A percentile compares a stretch with the other conserved stretches of the same genome.
phyloP scores from a whole-genome alignment of 164 flowering plant genomes.

The Houttuynia cordata region DNA sequence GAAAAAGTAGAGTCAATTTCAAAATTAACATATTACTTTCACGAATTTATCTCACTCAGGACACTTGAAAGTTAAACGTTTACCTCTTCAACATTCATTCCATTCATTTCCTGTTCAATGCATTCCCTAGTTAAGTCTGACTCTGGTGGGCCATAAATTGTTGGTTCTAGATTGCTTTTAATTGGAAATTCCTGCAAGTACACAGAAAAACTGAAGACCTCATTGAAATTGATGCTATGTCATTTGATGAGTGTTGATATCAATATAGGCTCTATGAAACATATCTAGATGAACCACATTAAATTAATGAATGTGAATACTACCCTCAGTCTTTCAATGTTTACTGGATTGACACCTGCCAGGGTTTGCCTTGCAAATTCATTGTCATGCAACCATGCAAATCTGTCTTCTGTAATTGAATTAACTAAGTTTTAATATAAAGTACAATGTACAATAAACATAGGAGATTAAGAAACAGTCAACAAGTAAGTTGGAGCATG shows the following conservation, averaged over 20 bases:
- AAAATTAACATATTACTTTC: too few relatives aligned
- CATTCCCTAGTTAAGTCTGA: conserved; percentile 65
- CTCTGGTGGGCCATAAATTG: conserved; percentile 67
- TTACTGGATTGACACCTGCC: conserved; percentile 90
- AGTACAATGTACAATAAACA: too few relatives aligned
- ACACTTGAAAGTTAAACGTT: background rate
- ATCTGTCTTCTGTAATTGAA: conserved; percentile 68
- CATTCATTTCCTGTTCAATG: conserved; percentile 52
- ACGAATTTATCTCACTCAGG: too few relatives aligned
- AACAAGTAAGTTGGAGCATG: background rate
- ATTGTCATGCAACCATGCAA: conserved; percentile 82
- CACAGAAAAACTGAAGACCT: background rate
- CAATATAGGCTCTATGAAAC: too few relatives aligned
- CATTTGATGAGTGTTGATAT: too few relatives aligned
- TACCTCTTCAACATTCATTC: conserved; percentile 77
- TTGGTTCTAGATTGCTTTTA: conserved; percentile 73
- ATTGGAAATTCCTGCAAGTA: conserved; percentile 70
- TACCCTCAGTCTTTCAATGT: conserved; percentile 73
- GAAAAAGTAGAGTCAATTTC: too few relatives aligned
- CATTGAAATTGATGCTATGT: background rate
- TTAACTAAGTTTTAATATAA: background rate
- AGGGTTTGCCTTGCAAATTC: conserved; percentile 82
- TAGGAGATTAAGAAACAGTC: background rate
- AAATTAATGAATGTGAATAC: background rate
- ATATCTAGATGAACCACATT: background rate